These are phyloP conservation scores for Ulmus americana DNA, from an alignment of 331 rosid species.

Conservation along the genomic window DNA sequence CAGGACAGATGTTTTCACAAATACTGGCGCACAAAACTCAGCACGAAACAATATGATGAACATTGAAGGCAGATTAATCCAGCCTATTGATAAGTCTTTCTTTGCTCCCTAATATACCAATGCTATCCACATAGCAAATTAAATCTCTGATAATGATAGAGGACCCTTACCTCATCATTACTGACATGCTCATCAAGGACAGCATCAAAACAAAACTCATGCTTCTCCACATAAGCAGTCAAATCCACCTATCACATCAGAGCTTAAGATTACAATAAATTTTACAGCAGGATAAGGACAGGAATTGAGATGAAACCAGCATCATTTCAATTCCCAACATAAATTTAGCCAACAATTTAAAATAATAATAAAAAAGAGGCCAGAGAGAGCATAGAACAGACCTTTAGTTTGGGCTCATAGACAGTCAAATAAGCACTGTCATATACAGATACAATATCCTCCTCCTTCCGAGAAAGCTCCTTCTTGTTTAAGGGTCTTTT, in stretches of 20 bases:
- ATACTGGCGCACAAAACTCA: constrained; percentile 15
- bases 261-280: constrained; percentile 2
- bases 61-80: constrained; percentile 8
- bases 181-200: constrained; percentile 72
- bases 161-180: constrained; percentile 72
- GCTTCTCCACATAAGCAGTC: constrained; percentile 98
- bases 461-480: constrained; percentile 87
- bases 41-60: constrained; percentile 8
- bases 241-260: constrained; percentile 67
- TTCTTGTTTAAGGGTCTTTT: constrained; percentile 92
- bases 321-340: constrained; percentile 13
- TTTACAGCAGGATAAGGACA: not conserved
- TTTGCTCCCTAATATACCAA: not conserved
- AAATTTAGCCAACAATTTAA: constrained; percentile 15
- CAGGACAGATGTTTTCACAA: constrained; percentile 11
- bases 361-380: not conserved
- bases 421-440: constrained; percentile 65
- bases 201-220: constrained; percentile 91
- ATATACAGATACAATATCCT: constrained; percentile 69
- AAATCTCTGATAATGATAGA: constrained; percentile 6
- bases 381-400: constrained; percentile 28
- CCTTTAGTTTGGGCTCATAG: constrained; percentile 89
- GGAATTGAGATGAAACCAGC: constrained; percentile 9
- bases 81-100: not conserved
- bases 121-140: not conserved